Conservation (phyloP, 179 eudicot species). For the Nepenthes alata region DNA sequence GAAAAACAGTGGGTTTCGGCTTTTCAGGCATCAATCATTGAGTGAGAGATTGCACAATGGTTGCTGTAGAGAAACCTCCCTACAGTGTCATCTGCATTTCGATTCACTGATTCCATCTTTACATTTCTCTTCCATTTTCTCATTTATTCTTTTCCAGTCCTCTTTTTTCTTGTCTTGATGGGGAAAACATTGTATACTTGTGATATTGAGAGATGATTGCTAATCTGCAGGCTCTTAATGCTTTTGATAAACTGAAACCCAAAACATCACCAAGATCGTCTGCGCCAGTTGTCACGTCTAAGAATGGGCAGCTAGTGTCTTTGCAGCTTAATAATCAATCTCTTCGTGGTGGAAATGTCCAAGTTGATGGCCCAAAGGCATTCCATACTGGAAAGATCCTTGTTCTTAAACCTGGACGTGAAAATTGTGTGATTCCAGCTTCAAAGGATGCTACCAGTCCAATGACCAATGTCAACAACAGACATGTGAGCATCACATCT, state of each 20-base stretch:
- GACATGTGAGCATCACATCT: conserved; percentile 29
- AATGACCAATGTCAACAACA: conserved; percentile 16
- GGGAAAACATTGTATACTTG: conserved; percentile 31
- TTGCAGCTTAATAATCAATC: neutral
- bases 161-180: neutral
- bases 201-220: conserved; percentile 49
- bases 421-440: conserved; percentile 3
- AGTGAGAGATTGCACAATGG: conserved; percentile 46
- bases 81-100: conserved; percentile 9
- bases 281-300: no score
- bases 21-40: no score
- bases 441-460: conserved; percentile 23
- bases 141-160: no score
- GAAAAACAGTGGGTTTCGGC: no score
- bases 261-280: no score
- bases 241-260: no score
- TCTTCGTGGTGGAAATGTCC: no score
- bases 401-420: no score
- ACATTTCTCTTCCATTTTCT: no score
- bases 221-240: conserved; percentile 12
- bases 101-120: no score
- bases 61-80: conserved; percentile 50
- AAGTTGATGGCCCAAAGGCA: no score
- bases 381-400: no score
- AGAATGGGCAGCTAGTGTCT: conserved; percentile 3